These are phyloP conservation scores for Alternaria tenuissima DNA, from an alignment of 2,329 filamentous ascomycete species.

Conservation along the genomic window DNA sequence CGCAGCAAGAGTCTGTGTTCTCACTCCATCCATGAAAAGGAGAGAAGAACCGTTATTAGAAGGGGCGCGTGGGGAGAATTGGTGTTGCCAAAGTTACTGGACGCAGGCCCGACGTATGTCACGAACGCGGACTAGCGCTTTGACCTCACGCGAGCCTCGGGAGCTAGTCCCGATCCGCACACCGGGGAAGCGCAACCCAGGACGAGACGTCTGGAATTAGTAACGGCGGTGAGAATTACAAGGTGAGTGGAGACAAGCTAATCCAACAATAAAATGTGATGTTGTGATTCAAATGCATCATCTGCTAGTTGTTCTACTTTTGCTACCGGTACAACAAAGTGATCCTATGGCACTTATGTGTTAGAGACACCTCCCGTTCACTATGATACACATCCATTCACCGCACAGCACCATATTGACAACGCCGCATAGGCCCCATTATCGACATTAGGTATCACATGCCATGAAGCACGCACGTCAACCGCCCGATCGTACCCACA, in stretches of 20 bases:
- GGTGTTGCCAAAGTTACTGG: constrained; percentile 28
- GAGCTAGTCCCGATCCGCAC: constrained; percentile 13
- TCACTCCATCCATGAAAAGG: constrained; percentile 47
- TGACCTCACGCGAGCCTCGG: constrained; percentile 21
- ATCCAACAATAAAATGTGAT: not conserved
- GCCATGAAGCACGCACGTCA: not conserved
- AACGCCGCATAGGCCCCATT: not conserved
- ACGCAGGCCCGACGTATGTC: constrained; percentile 20
- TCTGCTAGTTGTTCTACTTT: not conserved
- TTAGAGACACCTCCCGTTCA: constrained; percentile 9
- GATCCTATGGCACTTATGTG: constrained; percentile 7
- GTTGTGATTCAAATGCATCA: not conserved
- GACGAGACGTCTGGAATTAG: not conserved
- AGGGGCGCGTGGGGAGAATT: constrained; percentile 19
- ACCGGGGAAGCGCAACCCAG: constrained; percentile 14
- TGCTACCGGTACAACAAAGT: too few species aligned
- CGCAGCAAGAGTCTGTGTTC: constrained; percentile 30
- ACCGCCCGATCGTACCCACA: not conserved
- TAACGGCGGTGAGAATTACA: constrained; percentile 11
- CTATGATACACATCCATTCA: constrained; percentile 22
- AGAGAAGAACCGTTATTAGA: constrained; percentile 18
- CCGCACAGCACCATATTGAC: constrained; percentile 2
- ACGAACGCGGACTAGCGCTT: constrained; percentile 31
- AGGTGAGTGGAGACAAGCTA: not conserved
- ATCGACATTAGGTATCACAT: constrained; percentile 5